Percentiles rank a stretch among this genome's conserved stretches.
phyloP scores from a whole-genome alignment of 192 early-diverging fungal genomes.

The Gigaspora rosea region DNA sequence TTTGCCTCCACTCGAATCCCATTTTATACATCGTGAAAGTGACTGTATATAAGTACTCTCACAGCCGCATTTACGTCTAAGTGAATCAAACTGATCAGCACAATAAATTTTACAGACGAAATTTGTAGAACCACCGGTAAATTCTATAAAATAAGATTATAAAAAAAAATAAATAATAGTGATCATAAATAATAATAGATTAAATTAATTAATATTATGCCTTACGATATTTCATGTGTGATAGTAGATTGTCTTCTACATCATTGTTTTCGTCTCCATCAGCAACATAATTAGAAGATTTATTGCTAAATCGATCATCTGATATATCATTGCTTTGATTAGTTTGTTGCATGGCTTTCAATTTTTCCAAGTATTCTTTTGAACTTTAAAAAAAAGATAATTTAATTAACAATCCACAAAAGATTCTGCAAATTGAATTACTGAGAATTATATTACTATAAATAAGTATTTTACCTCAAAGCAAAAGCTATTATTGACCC shows the following conservation, averaged over 20 bases:
- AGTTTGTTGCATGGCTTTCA: constrained; percentile 48
- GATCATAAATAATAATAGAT: not conserved
- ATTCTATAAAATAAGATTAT: constrained; percentile 44
- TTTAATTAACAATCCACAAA: not conserved
- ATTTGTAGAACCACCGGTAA: constrained; percentile 73
- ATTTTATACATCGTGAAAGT: constrained; percentile 82
- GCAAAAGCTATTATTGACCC: constrained; percentile 93
- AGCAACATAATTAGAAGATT: constrained; percentile 29
- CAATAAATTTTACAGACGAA: constrained; percentile 91
- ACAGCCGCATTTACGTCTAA: constrained; percentile 82
- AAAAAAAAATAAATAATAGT: not conserved
- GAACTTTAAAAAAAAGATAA: constrained; percentile 47
- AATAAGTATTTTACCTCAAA: constrained; percentile 49
- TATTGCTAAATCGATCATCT: constrained; percentile 30
- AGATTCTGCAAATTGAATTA: constrained; percentile 30
- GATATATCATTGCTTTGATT: constrained; percentile 38
- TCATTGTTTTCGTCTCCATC: constrained; percentile 42
- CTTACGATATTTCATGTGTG: constrained; percentile 77
- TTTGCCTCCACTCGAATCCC: constrained; percentile 86
- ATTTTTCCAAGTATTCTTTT: constrained; percentile 68
- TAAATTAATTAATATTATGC: not conserved
- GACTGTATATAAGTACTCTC: constrained; percentile 85
- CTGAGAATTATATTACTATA: not conserved
- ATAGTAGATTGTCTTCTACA: constrained; percentile 66
- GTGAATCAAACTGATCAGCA: constrained; percentile 89